Base-by-base conservation (phyloP, 768 basidiomycete species). In the Roridomyces roridus region DNA sequence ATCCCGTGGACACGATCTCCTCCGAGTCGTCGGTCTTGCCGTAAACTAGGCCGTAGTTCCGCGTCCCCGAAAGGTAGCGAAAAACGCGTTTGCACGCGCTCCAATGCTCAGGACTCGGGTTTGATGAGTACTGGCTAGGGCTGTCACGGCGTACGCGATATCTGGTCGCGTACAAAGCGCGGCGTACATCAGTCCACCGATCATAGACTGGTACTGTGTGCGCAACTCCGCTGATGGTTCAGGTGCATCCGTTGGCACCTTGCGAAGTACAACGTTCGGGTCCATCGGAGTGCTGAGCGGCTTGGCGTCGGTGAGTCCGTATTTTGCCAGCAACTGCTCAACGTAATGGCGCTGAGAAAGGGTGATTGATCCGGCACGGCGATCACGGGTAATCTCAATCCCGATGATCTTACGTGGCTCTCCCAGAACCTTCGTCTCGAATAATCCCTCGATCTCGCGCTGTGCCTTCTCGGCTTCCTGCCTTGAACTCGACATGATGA, bases 21-120 rank as follows among this genome's bases (percentile, higher is more conserved):
- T 48, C 26, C n/a, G n/a, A n/a, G 4, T 58, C 25, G 8, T 23
- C 17, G 7, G 44, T 58, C 4, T 40, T n/a, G 36, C 57, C 39
- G 40, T 47, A 57, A 23, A 46, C 44, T 0, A 57, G 49, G 14
- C 37, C 44, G 17, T 39, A 41, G n/a, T 41, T 46, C 31, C 56
- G 24, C n/a, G 73, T 71, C 5, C 74, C 72, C 36, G 67, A 65
- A 36, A 76, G 59, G 50, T 74, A 75, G 4, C 66, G 51, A 20
- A 72, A 63, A 28, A 74, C 42, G 36, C 66, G 70, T 51, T 75
- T 72, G 37, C 68, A 65, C 3, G 73, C 72, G 4, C 63, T 61
- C 72, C 70, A 73, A 47, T 77, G 74, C 2, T 44, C 47, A 0
- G 45, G 18, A 1, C 65, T 66, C n/a, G 69, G 67, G 36, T 68